Base-by-base conservation (phyloP, 768 basidiomycete species). In the Termitomyces sp. region DNA sequence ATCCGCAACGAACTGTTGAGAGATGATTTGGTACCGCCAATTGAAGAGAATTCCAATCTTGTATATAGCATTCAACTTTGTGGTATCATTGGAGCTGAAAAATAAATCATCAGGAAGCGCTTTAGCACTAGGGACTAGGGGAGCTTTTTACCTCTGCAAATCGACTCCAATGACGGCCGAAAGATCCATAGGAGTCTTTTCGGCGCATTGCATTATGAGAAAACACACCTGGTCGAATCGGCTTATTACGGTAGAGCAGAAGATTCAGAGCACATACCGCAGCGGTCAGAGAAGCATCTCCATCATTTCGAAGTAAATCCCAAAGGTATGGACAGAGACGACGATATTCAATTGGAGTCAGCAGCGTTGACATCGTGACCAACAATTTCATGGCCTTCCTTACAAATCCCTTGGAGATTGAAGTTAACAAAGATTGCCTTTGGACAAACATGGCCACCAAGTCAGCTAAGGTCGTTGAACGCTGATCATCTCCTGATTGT, bases 161-260 rank as follows among this genome's bases (percentile, higher is more conserved):
- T 88, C 84, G 50, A 78, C 69, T 61, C 84, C 78, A 22, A 90
- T 79, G 24, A 78, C 64, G 2, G 75, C 72, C 9, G 79, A 61
- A 39, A 86, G 71, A n/a, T 82, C 79, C 36, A 73, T 57, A 0
- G 84, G 75, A 0, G 71, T 72, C 70, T 82, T 87, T 68, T 90
- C 89, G 0, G 85, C 87, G 62, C 82, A 87, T 68, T 88, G 86
- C 86, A 89, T 89, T 27, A 84, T 59, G 24, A 91, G 71, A 67
- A 86, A 90, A 63, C 81, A 85, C 4, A 82, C 77, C 84, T 85
- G 58, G 30, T 60, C 30, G 58, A 15, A 54, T 58, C 15, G 52
- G 44, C 11, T 24, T 49, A 8, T 16, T 8, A 51, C 47, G 20
- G 13, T 18, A n/a, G 27, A 7, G 6, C 56, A 30, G 47, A 4